Percentiles rank a stretch among this genome's conserved stretches.
Evolutionary conservation across 768 basidiomycete species (phyloP).

Genomic region (Russula abietina): DNA sequence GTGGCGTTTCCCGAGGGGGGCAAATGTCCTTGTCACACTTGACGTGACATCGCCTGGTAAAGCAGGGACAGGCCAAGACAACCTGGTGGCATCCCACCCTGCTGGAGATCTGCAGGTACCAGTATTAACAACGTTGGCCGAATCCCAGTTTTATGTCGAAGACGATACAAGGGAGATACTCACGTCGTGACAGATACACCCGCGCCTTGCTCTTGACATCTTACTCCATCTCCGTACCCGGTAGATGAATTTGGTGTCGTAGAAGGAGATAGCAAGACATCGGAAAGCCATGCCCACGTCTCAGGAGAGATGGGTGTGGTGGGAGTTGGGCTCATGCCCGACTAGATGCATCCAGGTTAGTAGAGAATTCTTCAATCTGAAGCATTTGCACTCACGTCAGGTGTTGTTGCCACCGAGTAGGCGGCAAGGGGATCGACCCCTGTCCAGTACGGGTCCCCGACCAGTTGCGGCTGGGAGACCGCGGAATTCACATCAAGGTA

Average conservation of each 20-base stretch:
- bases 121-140: not conserved
- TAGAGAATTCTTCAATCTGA: not conserved
- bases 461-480: not conserved
- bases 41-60: too few species aligned
- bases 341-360: not conserved
- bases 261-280: too few species aligned
- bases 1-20: not conserved
- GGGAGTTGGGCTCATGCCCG: not conserved
- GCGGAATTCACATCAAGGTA: not conserved
- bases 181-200: not conserved
- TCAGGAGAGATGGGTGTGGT: not conserved
- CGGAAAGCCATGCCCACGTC: not conserved
- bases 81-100: too few species aligned
- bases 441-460: not conserved
- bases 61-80: too few species aligned
- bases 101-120: not conserved
- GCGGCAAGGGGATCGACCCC: not conserved
- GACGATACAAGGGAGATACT: not conserved
- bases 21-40: too few species aligned
- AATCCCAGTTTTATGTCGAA: not conserved
- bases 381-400: not conserved
- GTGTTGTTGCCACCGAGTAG: not conserved
- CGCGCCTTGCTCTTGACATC: not conserved
- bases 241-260: not conserved
- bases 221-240: too few species aligned